These are phyloP conservation scores for Basidiobolus heterosporus DNA, from an alignment of 371 early-diverging fungal species.

Conservation along the genomic window DNA sequence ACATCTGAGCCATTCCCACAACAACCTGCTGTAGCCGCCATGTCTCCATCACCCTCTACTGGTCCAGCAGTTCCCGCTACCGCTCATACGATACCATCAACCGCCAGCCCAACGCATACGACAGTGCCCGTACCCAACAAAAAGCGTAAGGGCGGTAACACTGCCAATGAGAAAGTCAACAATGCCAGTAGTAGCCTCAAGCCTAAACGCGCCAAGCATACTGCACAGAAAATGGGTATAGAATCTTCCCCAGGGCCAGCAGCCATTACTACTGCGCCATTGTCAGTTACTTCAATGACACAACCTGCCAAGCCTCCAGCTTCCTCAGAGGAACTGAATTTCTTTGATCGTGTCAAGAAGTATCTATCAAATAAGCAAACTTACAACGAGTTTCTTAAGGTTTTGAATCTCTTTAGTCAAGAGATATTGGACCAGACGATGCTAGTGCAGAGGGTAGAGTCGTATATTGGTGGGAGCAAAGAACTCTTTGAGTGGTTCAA, in stretches of 20 bases:
- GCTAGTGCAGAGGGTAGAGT: slow-evolving; percentile 67
- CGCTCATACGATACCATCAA: slow-evolving; percentile 5
- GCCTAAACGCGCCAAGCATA: too few relatives aligned
- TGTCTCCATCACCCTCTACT: not conserved
- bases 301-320: slow-evolving; percentile 13
- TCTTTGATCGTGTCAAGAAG: slow-evolving; percentile 82
- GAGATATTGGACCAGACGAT: slow-evolving; percentile 73
- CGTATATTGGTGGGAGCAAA: slow-evolving; percentile 53
- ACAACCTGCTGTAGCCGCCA: too few relatives aligned
- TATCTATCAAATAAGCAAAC: slow-evolving; percentile 67
- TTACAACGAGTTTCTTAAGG: slow-evolving; percentile 93
- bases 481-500: slow-evolving; percentile 91
- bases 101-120: slow-evolving; percentile 11
- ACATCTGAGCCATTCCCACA: too few relatives aligned
- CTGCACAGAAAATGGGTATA: too few relatives aligned
- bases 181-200: slow-evolving; percentile 2
- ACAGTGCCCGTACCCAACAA: slow-evolving; percentile 11
- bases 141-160: slow-evolving; percentile 11
- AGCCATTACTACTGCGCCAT: too few relatives aligned
- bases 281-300: too few relatives aligned
- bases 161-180: slow-evolving; percentile 8
- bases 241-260: too few relatives aligned
- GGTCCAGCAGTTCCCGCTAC: slow-evolving; percentile 5
- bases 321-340: slow-evolving; percentile 65
- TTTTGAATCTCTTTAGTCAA: slow-evolving; percentile 89